Percentiles rank a stretch among this genome's conserved stretches.
These are phyloP conservation scores for Hyaloscypha bicolor DNA, from an alignment of 495 filamentous ascomycete species.

Conservation along the genomic window DNA sequence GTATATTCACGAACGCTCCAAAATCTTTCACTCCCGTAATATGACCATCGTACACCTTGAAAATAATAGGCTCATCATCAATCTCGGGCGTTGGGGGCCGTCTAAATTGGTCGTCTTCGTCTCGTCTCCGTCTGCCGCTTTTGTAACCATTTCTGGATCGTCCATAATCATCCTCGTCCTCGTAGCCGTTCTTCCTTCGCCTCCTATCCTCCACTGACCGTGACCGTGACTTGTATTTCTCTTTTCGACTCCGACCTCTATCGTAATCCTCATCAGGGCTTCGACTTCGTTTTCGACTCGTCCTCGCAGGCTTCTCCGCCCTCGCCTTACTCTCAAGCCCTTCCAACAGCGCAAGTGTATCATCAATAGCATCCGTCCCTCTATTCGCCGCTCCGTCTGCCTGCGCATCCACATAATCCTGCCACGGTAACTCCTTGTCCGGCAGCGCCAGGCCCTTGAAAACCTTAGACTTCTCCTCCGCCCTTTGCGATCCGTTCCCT, in stretches of 20 bases:
- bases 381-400: conserved; percentile 28
- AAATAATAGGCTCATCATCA: conserved; percentile 78
- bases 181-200: conserved; percentile 47
- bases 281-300: conserved; percentile 67
- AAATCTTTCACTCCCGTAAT: conserved; percentile 95
- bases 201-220: conserved; percentile 50
- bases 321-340: conserved; percentile 73
- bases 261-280: conserved; percentile 68
- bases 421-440: conserved; percentile 68
- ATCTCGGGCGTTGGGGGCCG: conserved; percentile 74
- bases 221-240: conserved; percentile 43
- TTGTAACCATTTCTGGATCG: conserved; percentile 47
- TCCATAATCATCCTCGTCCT: conserved; percentile 67
- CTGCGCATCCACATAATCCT: conserved; percentile 53
- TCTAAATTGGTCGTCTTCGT: conserved; percentile 67
- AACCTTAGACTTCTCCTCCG: conserved; percentile 70
- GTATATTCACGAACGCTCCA: conserved; percentile 92
- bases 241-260: conserved; percentile 33
- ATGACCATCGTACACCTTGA: conserved; percentile 88
- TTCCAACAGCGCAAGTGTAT: conserved; percentile 90
- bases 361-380: conserved; percentile 74
- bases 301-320: conserved; percentile 41
- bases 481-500: conserved; percentile 34
- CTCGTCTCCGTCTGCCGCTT: conserved; percentile 45
- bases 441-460: conserved; percentile 91